Base-by-base conservation (phyloP, 352 stramenopile genomes). In the Pythium chondricola region DNA sequence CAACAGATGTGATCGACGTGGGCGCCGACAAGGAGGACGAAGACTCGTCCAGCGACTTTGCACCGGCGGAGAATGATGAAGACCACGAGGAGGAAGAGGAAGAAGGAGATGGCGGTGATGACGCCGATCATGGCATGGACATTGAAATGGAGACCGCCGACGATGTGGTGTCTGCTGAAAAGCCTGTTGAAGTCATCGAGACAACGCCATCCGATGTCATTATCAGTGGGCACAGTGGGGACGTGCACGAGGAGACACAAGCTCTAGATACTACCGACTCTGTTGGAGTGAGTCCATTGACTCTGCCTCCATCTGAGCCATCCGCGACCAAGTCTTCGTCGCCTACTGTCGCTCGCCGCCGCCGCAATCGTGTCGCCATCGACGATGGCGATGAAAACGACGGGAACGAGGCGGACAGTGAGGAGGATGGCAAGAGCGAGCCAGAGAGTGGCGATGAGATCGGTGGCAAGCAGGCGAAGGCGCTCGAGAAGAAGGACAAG, bases 341-440 rank as follows among this genome's bases (percentile, higher is more conserved):
- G 16, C 22, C 11, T 18, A 18, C 3, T 21, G 14, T 7, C 6
- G 25, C 14, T 24, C 52, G 54, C 13, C 51, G 60, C 8, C 66
- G 68, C 16, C 58, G 70, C 5, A 76, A 85, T 32, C 64, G 52
- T 14, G 71, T 85, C 21, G 44, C 58, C 17, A 29, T 65, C 10
- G 55, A 63, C 17, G 37, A 56, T 16, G n/a, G n/a, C n/a, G 63
- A 75, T 24, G 62, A 61, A 1, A 62, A 83, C 21, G 71, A 85
- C 26, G 67, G 68, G 2, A 84, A 83, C 33, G 72, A 84, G 31
- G 72, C 74, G 0, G 74, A 85, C 41, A 83, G 71, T 24, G 72
- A 83, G 47, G 58, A 79, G 31, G 74, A 85, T 35, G 61, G 64
- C 13, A 62, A 60, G 14, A 57, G 74, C 0, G 58, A 63, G 9